Evolutionary conservation across 257 asterid species (phyloP).

Genomic region (Ajuga chamaepitys): DNA sequence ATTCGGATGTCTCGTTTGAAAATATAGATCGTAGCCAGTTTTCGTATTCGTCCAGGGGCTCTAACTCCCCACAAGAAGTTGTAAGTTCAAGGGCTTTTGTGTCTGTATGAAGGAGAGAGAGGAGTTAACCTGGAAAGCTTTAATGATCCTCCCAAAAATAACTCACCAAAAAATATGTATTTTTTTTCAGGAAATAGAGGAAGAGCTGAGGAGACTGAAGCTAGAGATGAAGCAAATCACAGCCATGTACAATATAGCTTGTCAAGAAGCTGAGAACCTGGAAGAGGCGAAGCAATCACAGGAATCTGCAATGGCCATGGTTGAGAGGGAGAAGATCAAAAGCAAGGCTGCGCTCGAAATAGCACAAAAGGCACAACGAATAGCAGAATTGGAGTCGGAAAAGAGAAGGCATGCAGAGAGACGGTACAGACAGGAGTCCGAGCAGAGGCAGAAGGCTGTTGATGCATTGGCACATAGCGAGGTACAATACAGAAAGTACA

Average conservation of each 20-base stretch:
- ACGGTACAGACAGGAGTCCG: constrained; percentile 40
- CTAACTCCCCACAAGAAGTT: constrained; percentile 29
- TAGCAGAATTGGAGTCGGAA: constrained; percentile 65
- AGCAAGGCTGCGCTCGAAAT: constrained; percentile 69
- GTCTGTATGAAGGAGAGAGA: neutral
- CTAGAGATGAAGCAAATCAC: constrained; percentile 57
- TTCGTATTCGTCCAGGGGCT: constrained; percentile 25
- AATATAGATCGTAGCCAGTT: constrained; percentile 18
- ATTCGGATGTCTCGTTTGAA: constrained; percentile 36
- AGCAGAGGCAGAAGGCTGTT: constrained; percentile 61
- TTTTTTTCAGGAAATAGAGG: constrained; percentile 53
- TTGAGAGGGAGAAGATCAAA: constrained; percentile 65
- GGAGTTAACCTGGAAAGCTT: neutral
- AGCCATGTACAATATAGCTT: constrained; percentile 47
- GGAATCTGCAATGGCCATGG: constrained; percentile 46
- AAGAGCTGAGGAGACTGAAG: constrained; percentile 58
- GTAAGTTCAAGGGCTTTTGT: constrained; percentile 20
- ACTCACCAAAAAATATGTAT: neutral
- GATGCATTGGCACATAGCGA: constrained; percentile 39
- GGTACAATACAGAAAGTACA: constrained; percentile 46
- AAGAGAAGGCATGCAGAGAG: constrained; percentile 57
- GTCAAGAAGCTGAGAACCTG: constrained; percentile 35
- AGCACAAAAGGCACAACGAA: constrained; percentile 60
- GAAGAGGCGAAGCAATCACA: constrained; percentile 38
- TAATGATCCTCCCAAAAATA: too few species aligned